Base-by-base conservation (phyloP, 225 moss, liverwort and hornwort genomes). In the Physcomitrellopsis africana region DNA sequence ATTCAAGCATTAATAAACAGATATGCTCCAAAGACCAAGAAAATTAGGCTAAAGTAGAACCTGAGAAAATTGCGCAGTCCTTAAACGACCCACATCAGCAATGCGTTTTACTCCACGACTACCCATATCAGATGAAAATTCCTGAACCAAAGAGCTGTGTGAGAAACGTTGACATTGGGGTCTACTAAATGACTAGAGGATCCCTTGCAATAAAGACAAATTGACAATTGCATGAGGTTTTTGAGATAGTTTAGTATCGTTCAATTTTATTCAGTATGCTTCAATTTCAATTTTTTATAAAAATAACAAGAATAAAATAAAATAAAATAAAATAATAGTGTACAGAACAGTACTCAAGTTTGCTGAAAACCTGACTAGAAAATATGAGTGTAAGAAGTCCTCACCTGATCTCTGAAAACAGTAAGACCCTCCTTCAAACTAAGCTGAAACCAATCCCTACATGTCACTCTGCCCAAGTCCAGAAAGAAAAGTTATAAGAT, bases 41-140 rank as follows among this genome's bases (percentile, higher is more conserved):
- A 27, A 10, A 53, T 18, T 17, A 26, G 48, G 60, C 43, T 48
- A 20, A 47, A 54, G 52, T 24, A 37, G 10, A 0, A 89, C 93
- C 93, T 93, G 91, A 60, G 96, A 89, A 60, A 93, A 97, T 74
- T 97, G 96, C 5, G 92, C 87, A 72, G 87, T 89, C 22, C 96
- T 86, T 72, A 97, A 81, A 20, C 91, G 88, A 75, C 81, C 80
- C 2, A 94, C 94, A 81, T 97, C 96, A 63, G 82, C 90, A 57
- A 97, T 97, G 58, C 96, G 87, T 72, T 97, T 97, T 65, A 97
- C 96, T 72, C 94, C 91, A 79, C 94, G 92, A 71, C 96, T 94
- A 14, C 96, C 96, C 96, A 97, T 97, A 64, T 97, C 96, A 51
- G 94, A 97, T 17, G 96, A 97, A 59, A 97, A 97, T 76, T 97